Conservation (phyloP, 2,329 filamentous ascomycete genomes). For the Colletotrichum incanum region DNA sequence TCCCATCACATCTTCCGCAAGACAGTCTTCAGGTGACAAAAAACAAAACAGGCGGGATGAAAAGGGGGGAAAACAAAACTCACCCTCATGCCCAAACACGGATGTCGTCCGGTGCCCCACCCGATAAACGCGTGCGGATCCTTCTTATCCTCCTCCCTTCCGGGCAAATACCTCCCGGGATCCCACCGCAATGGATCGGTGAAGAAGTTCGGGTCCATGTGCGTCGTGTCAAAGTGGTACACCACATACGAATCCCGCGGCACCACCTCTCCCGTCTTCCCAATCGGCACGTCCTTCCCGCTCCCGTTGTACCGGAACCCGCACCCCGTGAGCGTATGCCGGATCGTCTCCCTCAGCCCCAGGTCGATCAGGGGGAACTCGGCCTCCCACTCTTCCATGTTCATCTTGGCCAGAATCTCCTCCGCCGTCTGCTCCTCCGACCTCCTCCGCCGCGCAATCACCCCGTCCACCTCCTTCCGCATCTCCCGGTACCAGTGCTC, state of each 20-base stretch:
- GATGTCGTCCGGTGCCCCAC: conserved; percentile 56
- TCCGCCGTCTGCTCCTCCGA: conserved; percentile 49
- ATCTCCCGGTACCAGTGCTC: conserved; percentile 62
- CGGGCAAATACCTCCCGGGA: conserved; percentile 63
- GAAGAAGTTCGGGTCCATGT: conserved; percentile 66
- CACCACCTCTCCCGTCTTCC: conserved; percentile 63
- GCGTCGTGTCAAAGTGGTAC: conserved; percentile 63
- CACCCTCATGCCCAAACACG: conserved; percentile 49
- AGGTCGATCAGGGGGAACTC: conserved; percentile 68
- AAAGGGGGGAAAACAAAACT: conserved; percentile 34
- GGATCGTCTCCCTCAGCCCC: conserved; percentile 68
- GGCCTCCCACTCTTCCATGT: conserved; percentile 68
- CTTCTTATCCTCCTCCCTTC: conserved; percentile 62
- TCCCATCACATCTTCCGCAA: background rate
- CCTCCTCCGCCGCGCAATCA: conserved; percentile 59
- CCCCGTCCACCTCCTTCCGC: conserved; percentile 63
- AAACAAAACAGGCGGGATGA: background rate
- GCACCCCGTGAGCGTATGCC: conserved; percentile 63
- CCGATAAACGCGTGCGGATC: conserved; percentile 50
- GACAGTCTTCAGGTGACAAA: background rate
- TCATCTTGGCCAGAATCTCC: conserved; percentile 60
- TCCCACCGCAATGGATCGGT: conserved; percentile 64
- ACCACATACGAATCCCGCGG: conserved; percentile 63
- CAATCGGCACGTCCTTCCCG: conserved; percentile 61
- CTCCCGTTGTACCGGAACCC: conserved; percentile 68